Evolutionary conservation across 768 basidiomycete species (phyloP).

Genomic region (Termitomyces sp.): DNA sequence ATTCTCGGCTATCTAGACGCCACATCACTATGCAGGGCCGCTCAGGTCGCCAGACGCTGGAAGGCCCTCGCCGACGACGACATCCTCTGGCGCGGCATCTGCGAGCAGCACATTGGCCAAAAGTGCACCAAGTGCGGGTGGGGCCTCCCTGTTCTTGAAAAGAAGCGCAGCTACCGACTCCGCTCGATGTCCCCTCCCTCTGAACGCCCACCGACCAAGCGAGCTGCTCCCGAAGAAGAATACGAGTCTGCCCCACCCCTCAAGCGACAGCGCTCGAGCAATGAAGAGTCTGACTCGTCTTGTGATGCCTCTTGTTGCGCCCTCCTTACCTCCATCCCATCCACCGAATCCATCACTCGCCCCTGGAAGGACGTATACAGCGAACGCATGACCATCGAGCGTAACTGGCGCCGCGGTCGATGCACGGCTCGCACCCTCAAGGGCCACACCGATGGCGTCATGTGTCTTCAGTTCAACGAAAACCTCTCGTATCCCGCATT

Average conservation of each 20-base stretch:
- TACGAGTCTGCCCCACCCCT: slow-evolving; percentile 26
- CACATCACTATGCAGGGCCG: slow-evolving; percentile 87
- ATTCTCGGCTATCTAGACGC: slow-evolving; percentile 89
- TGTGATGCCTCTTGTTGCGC: slow-evolving; percentile 11
- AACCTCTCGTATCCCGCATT: slow-evolving; percentile 77
- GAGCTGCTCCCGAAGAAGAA: slow-evolving; percentile 31
- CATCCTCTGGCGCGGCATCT: slow-evolving; percentile 91
- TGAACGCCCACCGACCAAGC: slow-evolving; percentile 24
- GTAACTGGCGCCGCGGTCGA: slow-evolving; percentile 95
- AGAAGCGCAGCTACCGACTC: slow-evolving; percentile 45
- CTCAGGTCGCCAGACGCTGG: slow-evolving; percentile 86
- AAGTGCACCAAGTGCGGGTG: slow-evolving; percentile 97
- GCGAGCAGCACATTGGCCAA: slow-evolving; percentile 97
- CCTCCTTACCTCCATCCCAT: slow-evolving; percentile 26
- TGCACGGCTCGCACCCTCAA: slow-evolving; percentile 80
- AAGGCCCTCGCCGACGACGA: slow-evolving; percentile 90
- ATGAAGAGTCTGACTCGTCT: slow-evolving; percentile 8
- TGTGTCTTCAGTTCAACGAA: slow-evolving; percentile 95
- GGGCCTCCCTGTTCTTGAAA: slow-evolving; percentile 90
- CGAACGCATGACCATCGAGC: slow-evolving; percentile 92
- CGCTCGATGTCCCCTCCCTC: slow-evolving; percentile 19
- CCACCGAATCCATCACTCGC: slow-evolving; percentile 49
- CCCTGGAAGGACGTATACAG: slow-evolving; percentile 99
- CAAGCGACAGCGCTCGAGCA: slow-evolving; percentile 46
- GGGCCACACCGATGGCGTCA: slow-evolving; percentile 93